phyloP scores from a whole-genome alignment of 345 rosid species.

The Noccaea bulbosa region DNA sequence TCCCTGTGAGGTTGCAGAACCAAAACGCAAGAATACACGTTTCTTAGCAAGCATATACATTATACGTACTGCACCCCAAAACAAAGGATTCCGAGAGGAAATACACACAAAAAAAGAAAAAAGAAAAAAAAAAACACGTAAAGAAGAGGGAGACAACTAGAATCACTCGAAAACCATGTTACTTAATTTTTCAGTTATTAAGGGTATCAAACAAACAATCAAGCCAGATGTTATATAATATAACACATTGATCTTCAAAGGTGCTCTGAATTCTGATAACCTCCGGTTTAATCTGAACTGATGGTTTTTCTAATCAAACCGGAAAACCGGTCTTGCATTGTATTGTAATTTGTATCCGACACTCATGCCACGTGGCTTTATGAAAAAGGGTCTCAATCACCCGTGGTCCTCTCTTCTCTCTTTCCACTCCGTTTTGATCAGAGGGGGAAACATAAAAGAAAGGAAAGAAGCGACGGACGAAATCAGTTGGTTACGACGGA shows the following conservation, averaged over 20 bases:
- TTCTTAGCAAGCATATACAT: not conserved
- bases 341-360: not conserved
- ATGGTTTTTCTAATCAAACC: constrained; percentile 1
- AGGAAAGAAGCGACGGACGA: not conserved
- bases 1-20: constrained; percentile 32
- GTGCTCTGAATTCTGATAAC: too few species aligned
- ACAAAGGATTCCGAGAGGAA: too few species aligned
- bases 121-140: too few species aligned
- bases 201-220: not conserved
- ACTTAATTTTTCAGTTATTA: too few species aligned
- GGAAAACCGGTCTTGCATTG: not conserved
- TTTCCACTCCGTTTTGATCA: not conserved
- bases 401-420: not conserved
- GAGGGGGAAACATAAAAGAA: too few species aligned
- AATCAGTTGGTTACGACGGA: constrained; percentile 19
- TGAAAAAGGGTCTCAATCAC: not conserved
- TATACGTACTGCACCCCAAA: too few species aligned
- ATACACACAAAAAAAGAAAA: too few species aligned
- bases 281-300: not conserved
- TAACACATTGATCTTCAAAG: not conserved
- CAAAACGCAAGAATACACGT: constrained; percentile 33
- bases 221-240: not conserved
- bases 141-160: constrained; percentile 18
- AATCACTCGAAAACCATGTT: constrained; percentile 17
- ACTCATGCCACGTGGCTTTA: constrained; percentile 22